Conservation (phyloP, 495 filamentous ascomycete species). For the Melanomma pulvis-pyrius region DNA sequence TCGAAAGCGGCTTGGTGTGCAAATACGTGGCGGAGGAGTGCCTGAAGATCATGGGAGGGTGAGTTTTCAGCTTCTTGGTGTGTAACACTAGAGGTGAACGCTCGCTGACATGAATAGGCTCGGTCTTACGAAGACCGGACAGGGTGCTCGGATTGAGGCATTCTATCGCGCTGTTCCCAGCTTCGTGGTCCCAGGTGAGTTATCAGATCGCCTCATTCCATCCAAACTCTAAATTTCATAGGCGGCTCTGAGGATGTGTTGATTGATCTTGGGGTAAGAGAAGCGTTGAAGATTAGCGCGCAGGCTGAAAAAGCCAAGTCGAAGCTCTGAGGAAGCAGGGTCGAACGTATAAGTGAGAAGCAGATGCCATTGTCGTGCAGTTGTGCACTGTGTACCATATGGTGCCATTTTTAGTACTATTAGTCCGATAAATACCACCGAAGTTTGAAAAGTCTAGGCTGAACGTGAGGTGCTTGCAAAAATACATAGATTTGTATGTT, state of each 20-base stretch:
- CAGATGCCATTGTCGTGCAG: no score
- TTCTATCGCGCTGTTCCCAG: constrained; percentile 27
- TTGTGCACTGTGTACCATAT: no score
- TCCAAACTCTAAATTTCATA: background rate
- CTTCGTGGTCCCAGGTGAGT: constrained; percentile 27
- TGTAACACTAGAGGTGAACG: no score
- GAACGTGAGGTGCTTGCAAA: no score
- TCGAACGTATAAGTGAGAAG: no score
- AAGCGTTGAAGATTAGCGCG: constrained; percentile 26
- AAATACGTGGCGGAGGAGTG: constrained; percentile 37
- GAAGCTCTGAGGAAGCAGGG: constrained; percentile 15
- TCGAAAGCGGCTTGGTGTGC: constrained; percentile 27
- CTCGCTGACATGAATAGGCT: constrained; percentile 11
- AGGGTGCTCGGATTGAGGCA: constrained; percentile 28
- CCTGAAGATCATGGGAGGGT: constrained; percentile 38
- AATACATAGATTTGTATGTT: no score
- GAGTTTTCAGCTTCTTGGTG: constrained; percentile 5
- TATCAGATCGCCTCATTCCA: background rate
- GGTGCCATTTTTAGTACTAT: no score
- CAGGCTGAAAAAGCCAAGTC: constrained; percentile 30
- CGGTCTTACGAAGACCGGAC: constrained; percentile 28
- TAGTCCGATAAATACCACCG: no score
- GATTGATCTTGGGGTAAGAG: constrained; percentile 35
- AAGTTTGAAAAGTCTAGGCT: no score
- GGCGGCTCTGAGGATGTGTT: constrained; percentile 33